A percentile compares a stretch with the other conserved stretches of the same genome.
phyloP scores from a whole-genome alignment of 768 basidiomycete genomes.

The Lactifluus pinguis region DNA sequence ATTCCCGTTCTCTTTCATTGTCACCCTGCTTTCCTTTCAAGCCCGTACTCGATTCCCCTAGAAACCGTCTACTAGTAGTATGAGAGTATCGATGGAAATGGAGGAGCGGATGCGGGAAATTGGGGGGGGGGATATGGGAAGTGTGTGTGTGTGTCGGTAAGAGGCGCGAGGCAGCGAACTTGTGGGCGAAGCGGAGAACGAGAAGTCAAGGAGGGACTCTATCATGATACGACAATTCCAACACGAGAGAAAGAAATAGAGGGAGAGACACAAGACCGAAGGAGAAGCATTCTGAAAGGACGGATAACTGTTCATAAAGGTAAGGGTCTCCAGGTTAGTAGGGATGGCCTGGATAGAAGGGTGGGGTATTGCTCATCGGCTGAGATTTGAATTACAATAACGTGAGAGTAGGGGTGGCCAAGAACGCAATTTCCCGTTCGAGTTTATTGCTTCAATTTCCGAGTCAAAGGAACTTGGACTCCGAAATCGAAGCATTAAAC shows the following conservation, averaged over 20 bases:
- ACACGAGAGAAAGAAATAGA: too few relatives aligned
- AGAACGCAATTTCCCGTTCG: conserved; percentile 8
- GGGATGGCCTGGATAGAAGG: too few relatives aligned
- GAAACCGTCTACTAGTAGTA: conserved; percentile 10
- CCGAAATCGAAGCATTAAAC: conserved; percentile 11
- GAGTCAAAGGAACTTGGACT: conserved; percentile 6
- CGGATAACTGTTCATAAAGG: too few relatives aligned
- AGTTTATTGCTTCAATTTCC: too few relatives aligned
- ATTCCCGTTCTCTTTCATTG: conserved; percentile 3
- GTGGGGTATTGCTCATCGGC: too few relatives aligned
- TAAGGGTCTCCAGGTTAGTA: too few relatives aligned
- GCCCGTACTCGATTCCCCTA: too few relatives aligned
- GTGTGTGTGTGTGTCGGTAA: background rate
- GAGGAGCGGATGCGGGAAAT: conserved; percentile 24
- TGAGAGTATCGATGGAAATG: conserved; percentile 19
- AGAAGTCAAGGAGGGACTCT: conserved; percentile 24
- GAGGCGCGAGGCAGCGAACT: conserved; percentile 11
- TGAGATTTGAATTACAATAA: conserved; percentile 13
- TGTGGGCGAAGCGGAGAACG: conserved; percentile 27
- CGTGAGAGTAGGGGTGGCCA: conserved; percentile 14
- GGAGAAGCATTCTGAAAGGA: too few relatives aligned
- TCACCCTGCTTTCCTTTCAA: conserved; percentile 17
- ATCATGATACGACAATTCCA: too few relatives aligned
- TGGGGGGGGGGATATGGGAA: conserved; percentile 16
- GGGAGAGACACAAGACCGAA: too few relatives aligned